phyloP scores from a whole-genome alignment of 345 rosid genomes.

The Geranium brycei region DNA sequence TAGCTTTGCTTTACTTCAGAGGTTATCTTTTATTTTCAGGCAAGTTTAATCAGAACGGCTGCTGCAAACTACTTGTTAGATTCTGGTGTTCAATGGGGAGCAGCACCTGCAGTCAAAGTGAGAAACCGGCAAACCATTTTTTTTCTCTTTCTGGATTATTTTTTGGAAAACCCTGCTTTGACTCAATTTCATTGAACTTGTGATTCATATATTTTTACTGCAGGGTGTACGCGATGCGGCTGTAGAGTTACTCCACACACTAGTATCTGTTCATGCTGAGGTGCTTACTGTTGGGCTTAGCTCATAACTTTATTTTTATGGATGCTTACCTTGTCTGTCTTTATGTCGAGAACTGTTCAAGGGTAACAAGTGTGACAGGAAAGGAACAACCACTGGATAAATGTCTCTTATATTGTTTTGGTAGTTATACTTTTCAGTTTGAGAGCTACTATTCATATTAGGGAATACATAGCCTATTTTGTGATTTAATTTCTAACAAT shows the following conservation, averaged over 20 bases:
- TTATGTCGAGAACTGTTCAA: no score
- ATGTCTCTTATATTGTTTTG: background rate
- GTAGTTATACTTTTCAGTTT: background rate
- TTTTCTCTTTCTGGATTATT: slow-evolving; percentile 1
- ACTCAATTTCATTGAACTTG: background rate
- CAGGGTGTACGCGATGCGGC: slow-evolving; percentile 96
- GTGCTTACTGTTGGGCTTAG: slow-evolving; percentile 18
- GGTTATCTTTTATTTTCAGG: slow-evolving; percentile 30
- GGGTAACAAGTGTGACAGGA: no score
- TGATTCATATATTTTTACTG: slow-evolving; percentile 1
- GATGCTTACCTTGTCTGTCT: no score
- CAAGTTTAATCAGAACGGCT: slow-evolving; percentile 80
- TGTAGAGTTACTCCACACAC: slow-evolving; percentile 77
- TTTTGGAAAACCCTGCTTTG: slow-evolving; percentile 1
- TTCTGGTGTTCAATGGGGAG: slow-evolving; percentile 92
- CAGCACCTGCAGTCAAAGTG: slow-evolving; percentile 86
- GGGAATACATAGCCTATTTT: no score
- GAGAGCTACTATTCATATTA: no score
- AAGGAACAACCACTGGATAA: no score
- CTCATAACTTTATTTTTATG: no score
- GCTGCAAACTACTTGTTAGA: slow-evolving; percentile 65
- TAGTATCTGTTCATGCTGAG: slow-evolving; percentile 96
- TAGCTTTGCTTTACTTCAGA: background rate
- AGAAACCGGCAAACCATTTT: slow-evolving; percentile 11
- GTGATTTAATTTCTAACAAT: no score